phyloP scores from a whole-genome alignment of 805 yeast genomes.

The Ogataea kodamae region DNA sequence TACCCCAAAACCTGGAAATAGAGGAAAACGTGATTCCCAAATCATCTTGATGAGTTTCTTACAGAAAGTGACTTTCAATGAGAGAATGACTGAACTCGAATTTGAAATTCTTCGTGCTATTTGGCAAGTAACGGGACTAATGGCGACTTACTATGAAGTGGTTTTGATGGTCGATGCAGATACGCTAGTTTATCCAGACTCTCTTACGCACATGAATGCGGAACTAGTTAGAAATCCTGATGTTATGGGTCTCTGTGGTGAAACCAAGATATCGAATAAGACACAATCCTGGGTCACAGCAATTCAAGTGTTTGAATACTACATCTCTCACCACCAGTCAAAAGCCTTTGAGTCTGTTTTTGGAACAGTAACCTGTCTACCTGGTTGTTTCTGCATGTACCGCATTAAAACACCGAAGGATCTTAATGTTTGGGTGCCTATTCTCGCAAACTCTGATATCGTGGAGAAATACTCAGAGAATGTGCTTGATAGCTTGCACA shows the following conservation, averaged over 20 bases:
- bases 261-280: conserved; percentile 86
- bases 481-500: conserved; percentile 77
- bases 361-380: conserved; percentile 92
- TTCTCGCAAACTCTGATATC: conserved; percentile 87
- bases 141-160: conserved; percentile 78
- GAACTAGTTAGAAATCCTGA: conserved; percentile 83
- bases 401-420: conserved; percentile 89
- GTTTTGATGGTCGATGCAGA: conserved; percentile 95
- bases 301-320: conserved; percentile 91
- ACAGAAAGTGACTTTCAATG: conserved; percentile 84
- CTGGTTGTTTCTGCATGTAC: conserved; percentile 93
- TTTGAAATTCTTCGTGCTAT: conserved; percentile 70
- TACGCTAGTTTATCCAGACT: conserved; percentile 82
- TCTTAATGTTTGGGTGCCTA: conserved; percentile 84
- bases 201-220: conserved; percentile 84
- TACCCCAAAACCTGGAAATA: conserved; percentile 79
- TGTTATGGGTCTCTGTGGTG: conserved; percentile 93
- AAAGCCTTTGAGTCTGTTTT: conserved; percentile 94
- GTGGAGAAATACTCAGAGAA: conserved; percentile 90
- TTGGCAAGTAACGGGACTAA: conserved; percentile 80
- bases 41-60: conserved; percentile 85
- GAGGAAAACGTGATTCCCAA: conserved; percentile 96
- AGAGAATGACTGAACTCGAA: conserved; percentile 89
- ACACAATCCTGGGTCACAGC: conserved; percentile 83
- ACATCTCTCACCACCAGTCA: conserved; percentile 89